Base-by-base conservation (phyloP, 2,329 filamentous ascomycete species). In the Aspergillus sp. region DNA sequence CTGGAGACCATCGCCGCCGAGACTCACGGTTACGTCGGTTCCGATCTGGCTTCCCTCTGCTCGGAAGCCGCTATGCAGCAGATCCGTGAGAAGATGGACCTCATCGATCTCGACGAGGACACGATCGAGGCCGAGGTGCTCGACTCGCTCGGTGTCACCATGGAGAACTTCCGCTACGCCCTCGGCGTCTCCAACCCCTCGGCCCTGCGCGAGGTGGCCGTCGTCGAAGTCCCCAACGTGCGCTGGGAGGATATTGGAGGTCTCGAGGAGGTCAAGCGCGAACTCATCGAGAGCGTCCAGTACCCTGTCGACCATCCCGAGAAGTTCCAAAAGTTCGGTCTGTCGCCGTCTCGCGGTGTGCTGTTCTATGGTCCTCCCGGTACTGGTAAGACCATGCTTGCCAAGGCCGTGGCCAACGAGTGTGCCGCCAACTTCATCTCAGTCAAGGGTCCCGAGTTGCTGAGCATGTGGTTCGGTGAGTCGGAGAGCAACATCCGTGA, bases 401-500 rank as follows among this genome's bases (percentile, higher is more conserved):
- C 94, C 72, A 99, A 99, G 84, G 94, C 94, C 65, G 94, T 99
- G 62, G 94, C 94, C 78, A 99, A 97, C 78, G 94, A 99, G 81
- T 97, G 92, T 71, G 89, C 94, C 56, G 94, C 94, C 82, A 99
- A 99, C 82, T 99, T 99, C 80, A 97, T 99, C 72, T 99, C 94
- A 38, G 88, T 99, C 76, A 99, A 99, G 85, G 94, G 94, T 56
- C 95, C 94, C 52, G 94, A 99, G 75, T 82, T 99, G 67, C 85
- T 99, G 66, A 96, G 91, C 75, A 99, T 99, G 94, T 99, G 94
- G 94, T 99, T 99, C 71, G 94, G 94, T 86, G 94, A 99, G 80
- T 99, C 94, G 50, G 95, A 99, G 79, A 96, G 90, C 85, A 99
- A 99, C 79, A 97, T 99, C 61, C 90, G 94, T 72, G 94, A 99